Evolutionary conservation across 108 stramenopile species (phyloP).

Genomic region (Parietichytrium sp.): DNA sequence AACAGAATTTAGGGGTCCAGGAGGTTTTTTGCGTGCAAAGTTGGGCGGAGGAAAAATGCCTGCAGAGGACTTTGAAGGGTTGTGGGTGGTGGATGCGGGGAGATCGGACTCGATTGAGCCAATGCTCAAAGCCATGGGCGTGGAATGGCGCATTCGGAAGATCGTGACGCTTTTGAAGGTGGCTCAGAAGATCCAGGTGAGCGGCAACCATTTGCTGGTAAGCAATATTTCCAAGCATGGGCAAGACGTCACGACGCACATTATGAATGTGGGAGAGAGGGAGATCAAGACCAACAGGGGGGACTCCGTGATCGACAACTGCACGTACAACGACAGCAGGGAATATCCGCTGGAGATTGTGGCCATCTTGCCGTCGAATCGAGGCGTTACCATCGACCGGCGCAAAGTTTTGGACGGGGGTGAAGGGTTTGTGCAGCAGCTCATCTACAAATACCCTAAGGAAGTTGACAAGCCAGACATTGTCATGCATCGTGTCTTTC

Average conservation of each 20-base stretch:
- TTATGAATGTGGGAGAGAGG: background rate
- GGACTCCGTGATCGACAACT: background rate
- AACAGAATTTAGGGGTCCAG: too few relatives aligned
- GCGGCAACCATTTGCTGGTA: background rate
- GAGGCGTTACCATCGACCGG: background rate
- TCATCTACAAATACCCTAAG: constrained; percentile 17
- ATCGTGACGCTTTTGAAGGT: constrained; percentile 26
- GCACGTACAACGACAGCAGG: background rate
- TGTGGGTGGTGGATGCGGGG: background rate
- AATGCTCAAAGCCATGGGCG: constrained; percentile 37
- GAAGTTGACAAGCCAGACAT: background rate
- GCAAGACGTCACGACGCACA: constrained; percentile 18
- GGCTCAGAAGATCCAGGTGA: background rate
- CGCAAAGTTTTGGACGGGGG: background rate
- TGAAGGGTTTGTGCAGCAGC: background rate
- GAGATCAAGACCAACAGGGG: background rate
- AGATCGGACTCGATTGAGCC: constrained; percentile 23
- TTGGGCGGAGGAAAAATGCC: too few relatives aligned
- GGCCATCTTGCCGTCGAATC: background rate
- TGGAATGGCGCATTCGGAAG: constrained; percentile 23
- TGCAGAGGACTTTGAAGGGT: background rate
- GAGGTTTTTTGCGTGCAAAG: too few relatives aligned
- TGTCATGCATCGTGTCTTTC: constrained; percentile 14
- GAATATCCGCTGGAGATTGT: background rate
- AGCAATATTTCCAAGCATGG: background rate